Evolutionary conservation across 164 flowering plant species (phyloP).

Genomic region (Umbilicus rupestris): DNA sequence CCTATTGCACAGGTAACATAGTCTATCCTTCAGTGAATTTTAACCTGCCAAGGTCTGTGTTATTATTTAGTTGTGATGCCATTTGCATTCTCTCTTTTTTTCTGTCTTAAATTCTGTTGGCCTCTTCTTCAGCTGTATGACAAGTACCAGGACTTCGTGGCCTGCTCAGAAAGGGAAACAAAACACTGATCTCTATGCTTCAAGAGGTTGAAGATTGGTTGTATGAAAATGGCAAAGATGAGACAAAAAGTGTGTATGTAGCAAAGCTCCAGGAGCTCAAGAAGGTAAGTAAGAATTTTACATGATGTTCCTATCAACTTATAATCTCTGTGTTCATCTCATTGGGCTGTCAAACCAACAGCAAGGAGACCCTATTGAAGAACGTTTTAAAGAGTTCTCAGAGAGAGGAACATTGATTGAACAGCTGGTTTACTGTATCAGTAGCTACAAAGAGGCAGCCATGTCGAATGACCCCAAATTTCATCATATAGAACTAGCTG

Average conservation of each 20-base stretch:
- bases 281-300: conserved; percentile 33
- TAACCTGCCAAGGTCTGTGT: too few relatives aligned
- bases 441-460: conserved; percentile 86
- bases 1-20: too few relatives aligned
- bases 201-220: conserved; percentile 92
- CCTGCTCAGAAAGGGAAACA: conserved; percentile 64
- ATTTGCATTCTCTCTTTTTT: not conserved
- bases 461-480: conserved; percentile 74
- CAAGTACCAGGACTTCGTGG: conserved; percentile 73
- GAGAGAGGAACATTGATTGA: conserved; percentile 67
- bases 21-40: too few relatives aligned
- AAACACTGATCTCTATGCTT: conserved; percentile 47
- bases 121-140: conserved; percentile 52
- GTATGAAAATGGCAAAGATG: conserved; percentile 98
- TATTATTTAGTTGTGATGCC: not conserved
- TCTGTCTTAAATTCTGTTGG: not conserved
- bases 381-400: conserved; percentile 57
- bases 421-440: conserved; percentile 62
- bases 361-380: conserved; percentile 94
- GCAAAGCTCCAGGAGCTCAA: conserved; percentile 96
- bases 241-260: conserved; percentile 92
- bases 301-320: not conserved
- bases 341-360: conserved; percentile 20
- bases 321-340: too few relatives aligned
- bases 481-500: conserved; percentile 79